Percentiles rank a stretch among this genome's conserved stretches.
phyloP scores from a whole-genome alignment of 192 early-diverging fungal genomes.

The Rhizophlyctis rosea region DNA sequence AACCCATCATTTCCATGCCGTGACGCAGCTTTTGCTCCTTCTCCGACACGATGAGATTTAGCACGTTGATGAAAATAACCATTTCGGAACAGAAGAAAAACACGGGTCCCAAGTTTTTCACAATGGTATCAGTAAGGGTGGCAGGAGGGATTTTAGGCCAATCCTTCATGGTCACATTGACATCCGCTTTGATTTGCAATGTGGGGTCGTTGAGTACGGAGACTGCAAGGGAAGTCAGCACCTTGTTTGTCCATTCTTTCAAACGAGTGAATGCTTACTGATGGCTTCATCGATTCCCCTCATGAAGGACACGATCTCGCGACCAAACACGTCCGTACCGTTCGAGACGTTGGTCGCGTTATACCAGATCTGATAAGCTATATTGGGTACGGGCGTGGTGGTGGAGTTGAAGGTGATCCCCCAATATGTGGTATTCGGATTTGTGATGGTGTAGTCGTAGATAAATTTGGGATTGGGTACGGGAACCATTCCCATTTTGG shows the following conservation, averaged over 20 bases:
- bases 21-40: slow-evolving; percentile 69
- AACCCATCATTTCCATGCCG: slow-evolving; percentile 79
- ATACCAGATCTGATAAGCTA: slow-evolving; percentile 74
- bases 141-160: slow-evolving; percentile 63
- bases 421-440: slow-evolving; percentile 67
- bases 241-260: slow-evolving; percentile 8
- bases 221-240: slow-evolving; percentile 15
- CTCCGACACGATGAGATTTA: slow-evolving; percentile 71
- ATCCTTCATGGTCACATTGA: slow-evolving; percentile 59
- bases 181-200: slow-evolving; percentile 21
- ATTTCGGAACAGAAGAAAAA: slow-evolving; percentile 59
- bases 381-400: slow-evolving; percentile 45
- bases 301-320: slow-evolving; percentile 54
- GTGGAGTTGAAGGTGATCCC: slow-evolving; percentile 42
- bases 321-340: slow-evolving; percentile 59
- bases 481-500: slow-evolving; percentile 49
- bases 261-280: slow-evolving; percentile 20
- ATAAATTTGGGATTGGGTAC: slow-evolving; percentile 57
- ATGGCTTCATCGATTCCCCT: slow-evolving; percentile 73
- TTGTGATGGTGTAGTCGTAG: slow-evolving; percentile 63
- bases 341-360: slow-evolving; percentile 61
- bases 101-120: slow-evolving; percentile 51
- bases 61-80: slow-evolving; percentile 60
- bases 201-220: slow-evolving; percentile 23
- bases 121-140: slow-evolving; percentile 53